phyloP scores from a whole-genome alignment of 208 protist species.

The Novymonas esmeraldas region DNA sequence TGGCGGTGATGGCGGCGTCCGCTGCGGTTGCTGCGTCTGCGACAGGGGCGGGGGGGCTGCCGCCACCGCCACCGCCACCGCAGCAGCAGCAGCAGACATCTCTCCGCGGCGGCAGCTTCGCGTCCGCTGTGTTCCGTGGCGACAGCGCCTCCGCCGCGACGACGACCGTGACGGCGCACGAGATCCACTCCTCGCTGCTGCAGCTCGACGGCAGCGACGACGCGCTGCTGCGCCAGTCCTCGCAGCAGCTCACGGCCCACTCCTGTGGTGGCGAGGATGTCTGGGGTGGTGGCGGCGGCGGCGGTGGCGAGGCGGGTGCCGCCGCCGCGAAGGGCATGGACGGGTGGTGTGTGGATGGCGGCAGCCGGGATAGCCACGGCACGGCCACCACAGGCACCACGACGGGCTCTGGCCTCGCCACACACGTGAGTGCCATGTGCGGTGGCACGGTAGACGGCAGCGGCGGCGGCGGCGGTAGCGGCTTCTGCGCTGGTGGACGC shows the following conservation, averaged over 20 bases:
- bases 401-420: neutral
- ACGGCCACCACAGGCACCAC: neutral
- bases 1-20: conserved; percentile 1
- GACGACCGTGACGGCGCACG: neutral
- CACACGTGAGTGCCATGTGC: neutral
- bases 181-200: neutral
- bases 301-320: too few species aligned
- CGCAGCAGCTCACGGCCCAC: neutral
- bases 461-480: neutral
- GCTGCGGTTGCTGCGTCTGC: neutral
- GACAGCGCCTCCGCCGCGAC: neutral
- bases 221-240: neutral
- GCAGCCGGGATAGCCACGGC: conserved; percentile 2
- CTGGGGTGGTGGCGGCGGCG: neutral
- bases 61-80: too few species aligned
- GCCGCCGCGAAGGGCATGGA: neutral
- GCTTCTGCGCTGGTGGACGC: neutral
- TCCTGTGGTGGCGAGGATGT: neutral
- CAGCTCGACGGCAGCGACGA: neutral
- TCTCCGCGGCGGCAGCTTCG: conserved; percentile 28
- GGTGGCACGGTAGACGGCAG: neutral
- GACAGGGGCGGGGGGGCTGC: too few species aligned
- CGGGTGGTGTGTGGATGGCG: conserved; percentile 10
- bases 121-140: conserved; percentile 5
- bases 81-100: conserved; percentile 22